Conservation (phyloP, 805 yeast genomes). For the Naumovozyma castellii region DNA sequence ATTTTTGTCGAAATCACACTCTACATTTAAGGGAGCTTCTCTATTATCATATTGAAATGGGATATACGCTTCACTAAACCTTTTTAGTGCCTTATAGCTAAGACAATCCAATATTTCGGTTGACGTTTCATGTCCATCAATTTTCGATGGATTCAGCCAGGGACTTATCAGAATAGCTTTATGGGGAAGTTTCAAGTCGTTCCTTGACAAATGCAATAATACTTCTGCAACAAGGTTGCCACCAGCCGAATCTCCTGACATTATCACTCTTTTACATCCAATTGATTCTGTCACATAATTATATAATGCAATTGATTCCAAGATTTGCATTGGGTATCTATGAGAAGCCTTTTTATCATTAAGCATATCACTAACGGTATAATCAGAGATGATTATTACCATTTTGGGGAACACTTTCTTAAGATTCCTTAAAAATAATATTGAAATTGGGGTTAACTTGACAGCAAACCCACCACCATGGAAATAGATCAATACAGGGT, state of each 20-base stretch:
- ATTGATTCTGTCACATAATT: conserved; percentile 5
- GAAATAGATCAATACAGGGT: conserved; percentile 13
- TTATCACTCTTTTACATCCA: conserved; percentile 7
- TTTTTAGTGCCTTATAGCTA: conserved; percentile 4
- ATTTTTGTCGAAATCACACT: conserved; percentile 10
- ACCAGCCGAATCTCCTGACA: conserved; percentile 26
- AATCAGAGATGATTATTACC: conserved; percentile 14
- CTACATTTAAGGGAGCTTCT: conserved; percentile 8
- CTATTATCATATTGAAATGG: neutral
- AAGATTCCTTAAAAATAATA: conserved; percentile 11
- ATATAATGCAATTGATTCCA: conserved; percentile 10
- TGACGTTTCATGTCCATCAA: neutral
- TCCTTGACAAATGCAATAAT: conserved; percentile 6
- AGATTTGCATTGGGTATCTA: conserved; percentile 9
- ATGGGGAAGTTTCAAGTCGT: conserved; percentile 8
- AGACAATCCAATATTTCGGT: conserved; percentile 8
- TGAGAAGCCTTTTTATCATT: conserved; percentile 1
- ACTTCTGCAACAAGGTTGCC: conserved; percentile 16
- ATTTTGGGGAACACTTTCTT: conserved; percentile 7
- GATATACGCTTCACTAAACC: neutral
- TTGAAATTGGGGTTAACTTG: conserved; percentile 8
- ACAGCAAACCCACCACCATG: conserved; percentile 26
- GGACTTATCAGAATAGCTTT: conserved; percentile 21
- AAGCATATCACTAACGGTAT: conserved; percentile 10
- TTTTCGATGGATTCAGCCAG: conserved; percentile 19